Evolutionary conservation across 148 eudicot genomes (phyloP).

Genomic region (Vaccinium corymbosum): DNA sequence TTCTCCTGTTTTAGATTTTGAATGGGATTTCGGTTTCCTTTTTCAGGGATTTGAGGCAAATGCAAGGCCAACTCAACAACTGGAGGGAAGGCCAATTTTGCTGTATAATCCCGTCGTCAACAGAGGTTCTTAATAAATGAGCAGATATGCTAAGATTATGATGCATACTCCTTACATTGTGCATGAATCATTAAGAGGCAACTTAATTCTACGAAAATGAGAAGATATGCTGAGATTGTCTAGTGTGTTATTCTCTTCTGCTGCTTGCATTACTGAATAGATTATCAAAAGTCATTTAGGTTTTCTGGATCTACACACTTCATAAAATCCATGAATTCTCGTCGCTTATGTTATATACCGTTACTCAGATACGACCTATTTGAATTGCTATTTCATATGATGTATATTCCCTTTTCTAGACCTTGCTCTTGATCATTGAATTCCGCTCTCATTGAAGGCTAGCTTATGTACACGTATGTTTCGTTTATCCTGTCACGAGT

Average conservation of each 20-base stretch:
- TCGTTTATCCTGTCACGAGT: neutral
- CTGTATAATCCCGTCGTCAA: neutral
- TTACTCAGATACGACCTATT: neutral
- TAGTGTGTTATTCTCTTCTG: too few species aligned
- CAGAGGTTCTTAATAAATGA: neutral
- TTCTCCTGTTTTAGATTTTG: constrained; percentile 2
- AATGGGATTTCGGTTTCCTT: neutral
- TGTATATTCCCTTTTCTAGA: neutral
- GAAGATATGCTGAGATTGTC: neutral
- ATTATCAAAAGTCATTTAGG: too few species aligned
- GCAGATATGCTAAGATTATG: neutral
- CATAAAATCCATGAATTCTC: neutral
- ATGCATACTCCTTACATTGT: neutral
- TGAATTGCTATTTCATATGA: neutral
- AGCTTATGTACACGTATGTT: neutral
- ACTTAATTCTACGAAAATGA: neutral
- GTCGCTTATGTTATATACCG: neutral
- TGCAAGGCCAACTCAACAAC: constrained; percentile 31
- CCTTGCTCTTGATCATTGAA: neutral
- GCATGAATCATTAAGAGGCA: too few species aligned
- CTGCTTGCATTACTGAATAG: too few species aligned
- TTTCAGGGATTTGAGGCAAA: constrained; percentile 30
- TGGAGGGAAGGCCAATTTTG: constrained; percentile 18
- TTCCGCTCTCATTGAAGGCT: neutral
- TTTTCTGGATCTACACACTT: neutral